These are phyloP conservation scores for Umbelopsis sp. DNA, from an alignment of 192 early-diverging fungal genomes.

Conservation along the genomic window DNA sequence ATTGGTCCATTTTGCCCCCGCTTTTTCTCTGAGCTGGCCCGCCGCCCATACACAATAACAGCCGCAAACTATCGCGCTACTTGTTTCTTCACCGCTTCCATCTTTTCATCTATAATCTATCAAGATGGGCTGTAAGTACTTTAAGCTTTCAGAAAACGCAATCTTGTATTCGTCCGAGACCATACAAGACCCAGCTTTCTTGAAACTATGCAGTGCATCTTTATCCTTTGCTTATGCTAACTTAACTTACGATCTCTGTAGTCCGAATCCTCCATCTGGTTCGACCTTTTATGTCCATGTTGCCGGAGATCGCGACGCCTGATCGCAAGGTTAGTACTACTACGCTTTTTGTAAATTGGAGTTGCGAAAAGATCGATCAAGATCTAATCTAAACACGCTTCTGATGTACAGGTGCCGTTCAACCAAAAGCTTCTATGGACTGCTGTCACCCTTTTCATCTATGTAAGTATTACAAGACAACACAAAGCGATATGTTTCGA, in stretches of 20 bases:
- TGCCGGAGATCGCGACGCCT: slow-evolving; percentile 97
- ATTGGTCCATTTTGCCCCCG: slow-evolving; percentile 23
- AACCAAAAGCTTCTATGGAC: slow-evolving; percentile 99
- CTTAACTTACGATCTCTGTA: slow-evolving; percentile 31
- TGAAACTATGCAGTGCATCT: neutral
- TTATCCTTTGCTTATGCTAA: neutral
- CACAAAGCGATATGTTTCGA: neutral
- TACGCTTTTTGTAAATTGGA: neutral
- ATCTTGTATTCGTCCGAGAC: neutral
- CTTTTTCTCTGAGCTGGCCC: slow-evolving; percentile 14
- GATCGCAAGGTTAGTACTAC: slow-evolving; percentile 84
- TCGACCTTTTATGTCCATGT: slow-evolving; percentile 95
- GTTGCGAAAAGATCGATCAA: too few relatives aligned
- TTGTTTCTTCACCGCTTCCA: slow-evolving; percentile 21
- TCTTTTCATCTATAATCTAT: slow-evolving; percentile 17
- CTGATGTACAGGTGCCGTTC: slow-evolving; percentile 83
- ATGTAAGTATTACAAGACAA: slow-evolving; percentile 44
- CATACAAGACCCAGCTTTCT: neutral
- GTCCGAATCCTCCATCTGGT: slow-evolving; percentile 96
- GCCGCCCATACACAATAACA: slow-evolving; percentile 13
- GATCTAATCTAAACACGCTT: slow-evolving; percentile 3
- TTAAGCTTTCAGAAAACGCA: neutral
- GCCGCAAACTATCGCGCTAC: neutral
- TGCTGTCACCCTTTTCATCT: slow-evolving; percentile 98
- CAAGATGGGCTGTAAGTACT: slow-evolving; percentile 20